Evolutionary conservation across 2,329 filamentous ascomycete genomes (phyloP).

Genomic region (Malbranchea cinnamomea): DNA sequence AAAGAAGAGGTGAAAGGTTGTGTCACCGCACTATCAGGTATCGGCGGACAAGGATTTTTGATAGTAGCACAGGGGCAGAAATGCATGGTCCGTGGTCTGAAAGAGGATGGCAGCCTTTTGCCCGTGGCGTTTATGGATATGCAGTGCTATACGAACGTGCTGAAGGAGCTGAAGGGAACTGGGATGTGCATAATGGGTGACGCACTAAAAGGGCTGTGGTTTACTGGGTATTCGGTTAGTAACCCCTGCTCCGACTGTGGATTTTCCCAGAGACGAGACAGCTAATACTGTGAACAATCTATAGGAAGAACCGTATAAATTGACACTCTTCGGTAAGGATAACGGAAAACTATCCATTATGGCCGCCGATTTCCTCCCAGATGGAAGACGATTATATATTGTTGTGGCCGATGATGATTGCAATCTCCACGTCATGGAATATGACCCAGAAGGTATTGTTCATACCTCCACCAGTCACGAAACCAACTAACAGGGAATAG

Average conservation of each 20-base stretch:
- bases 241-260: neutral
- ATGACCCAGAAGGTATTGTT: conserved; percentile 69
- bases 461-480: conserved; percentile 1
- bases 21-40: conserved; percentile 70
- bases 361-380: conserved; percentile 74
- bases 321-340: conserved; percentile 84
- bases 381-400: conserved; percentile 68
- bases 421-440: conserved; percentile 79
- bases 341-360: conserved; percentile 63
- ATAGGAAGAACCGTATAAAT: conserved; percentile 82
- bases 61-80: conserved; percentile 90
- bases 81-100: conserved; percentile 88
- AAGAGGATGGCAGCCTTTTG: conserved; percentile 82
- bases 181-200: conserved; percentile 81
- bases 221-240: conserved; percentile 69
- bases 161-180: conserved; percentile 68
- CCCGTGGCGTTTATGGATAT: conserved; percentile 97
- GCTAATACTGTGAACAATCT: conserved; percentile 4
- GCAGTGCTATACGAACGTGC: conserved; percentile 79
- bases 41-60: conserved; percentile 77
- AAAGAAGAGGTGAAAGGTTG: conserved; percentile 87
- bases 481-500: conserved; percentile 29
- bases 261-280: neutral
- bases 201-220: conserved; percentile 87
- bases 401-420: conserved; percentile 71